Evolutionary conservation across 768 basidiomycete species (phyloP).

Genomic region (Imleria badia): DNA sequence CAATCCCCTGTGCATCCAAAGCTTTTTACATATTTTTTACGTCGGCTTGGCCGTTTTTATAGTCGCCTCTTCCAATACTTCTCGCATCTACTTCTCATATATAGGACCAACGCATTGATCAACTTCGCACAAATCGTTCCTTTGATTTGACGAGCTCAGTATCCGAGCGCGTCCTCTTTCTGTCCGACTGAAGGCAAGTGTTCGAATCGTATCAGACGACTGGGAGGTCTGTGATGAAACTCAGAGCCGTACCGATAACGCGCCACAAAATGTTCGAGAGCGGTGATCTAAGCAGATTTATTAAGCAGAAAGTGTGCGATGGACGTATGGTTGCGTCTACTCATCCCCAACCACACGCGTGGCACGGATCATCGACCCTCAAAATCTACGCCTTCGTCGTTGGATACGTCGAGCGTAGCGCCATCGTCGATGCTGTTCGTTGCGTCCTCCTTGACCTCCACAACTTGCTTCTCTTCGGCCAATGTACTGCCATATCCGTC

Average conservation of each 20-base stretch:
- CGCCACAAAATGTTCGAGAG: neutral
- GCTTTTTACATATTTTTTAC: slow-evolving; percentile 9
- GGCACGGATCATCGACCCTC: slow-evolving; percentile 6
- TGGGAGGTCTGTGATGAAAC: no score
- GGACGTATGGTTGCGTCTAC: neutral
- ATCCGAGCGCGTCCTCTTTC: no score
- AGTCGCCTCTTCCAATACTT: no score
- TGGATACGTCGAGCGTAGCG: neutral
- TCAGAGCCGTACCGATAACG: no score
- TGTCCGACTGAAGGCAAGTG: no score
- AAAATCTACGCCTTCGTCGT: neutral
- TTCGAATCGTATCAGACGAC: no score
- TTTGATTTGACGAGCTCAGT: no score
- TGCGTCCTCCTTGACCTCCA: slow-evolving; percentile 2
- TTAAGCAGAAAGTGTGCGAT: slow-evolving; percentile 9
- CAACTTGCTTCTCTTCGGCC: neutral
- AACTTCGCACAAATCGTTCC: no score
- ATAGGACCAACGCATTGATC: no score
- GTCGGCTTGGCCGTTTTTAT: no score
- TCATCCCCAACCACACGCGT: neutral
- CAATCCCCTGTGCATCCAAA: slow-evolving; percentile 43
- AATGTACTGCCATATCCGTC: neutral
- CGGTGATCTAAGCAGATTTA: slow-evolving; percentile 8
- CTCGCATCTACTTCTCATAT: no score
- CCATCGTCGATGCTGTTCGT: neutral